Conservation (phyloP, 306 rosid genomes). For the Casuarina cunninghamiana region DNA sequence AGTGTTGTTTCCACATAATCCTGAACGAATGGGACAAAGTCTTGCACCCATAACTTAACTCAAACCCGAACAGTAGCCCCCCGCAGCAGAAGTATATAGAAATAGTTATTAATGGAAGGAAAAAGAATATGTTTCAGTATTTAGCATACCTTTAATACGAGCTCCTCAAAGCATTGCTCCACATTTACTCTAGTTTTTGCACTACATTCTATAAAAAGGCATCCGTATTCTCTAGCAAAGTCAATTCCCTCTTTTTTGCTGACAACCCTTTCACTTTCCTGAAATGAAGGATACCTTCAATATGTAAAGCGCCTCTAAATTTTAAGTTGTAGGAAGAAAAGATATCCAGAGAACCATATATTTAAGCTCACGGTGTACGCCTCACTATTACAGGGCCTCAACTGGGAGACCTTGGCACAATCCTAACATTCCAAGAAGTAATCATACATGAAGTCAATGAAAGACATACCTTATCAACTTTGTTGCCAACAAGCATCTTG, state of each 20-base stretch:
- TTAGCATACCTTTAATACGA: constrained; percentile 63
- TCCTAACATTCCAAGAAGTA: neutral
- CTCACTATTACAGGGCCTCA: neutral
- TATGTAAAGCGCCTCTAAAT: neutral
- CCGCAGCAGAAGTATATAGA: neutral
- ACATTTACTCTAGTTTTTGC: constrained; percentile 80
- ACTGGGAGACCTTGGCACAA: neutral
- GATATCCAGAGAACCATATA: neutral
- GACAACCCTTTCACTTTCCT: constrained; percentile 81
- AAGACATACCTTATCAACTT: constrained; percentile 63
- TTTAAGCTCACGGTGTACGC: neutral
- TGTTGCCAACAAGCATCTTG: constrained; percentile 86
- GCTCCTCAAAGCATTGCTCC: constrained; percentile 76
- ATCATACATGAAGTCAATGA: constrained; percentile 8
- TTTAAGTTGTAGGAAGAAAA: neutral
- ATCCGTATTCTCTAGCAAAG: constrained; percentile 78
- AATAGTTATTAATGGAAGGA: neutral
- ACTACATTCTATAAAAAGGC: constrained; percentile 71
- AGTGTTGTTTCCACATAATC: neutral
- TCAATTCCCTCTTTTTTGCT: constrained; percentile 67
- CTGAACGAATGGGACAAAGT: neutral
- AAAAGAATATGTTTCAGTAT: neutral
- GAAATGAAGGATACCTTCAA: constrained; percentile 18
- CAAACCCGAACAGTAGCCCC: neutral
- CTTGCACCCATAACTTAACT: too few species aligned